Conservation (phyloP, 495 filamentous ascomycete genomes). For the Aspergillus taichungensis region DNA sequence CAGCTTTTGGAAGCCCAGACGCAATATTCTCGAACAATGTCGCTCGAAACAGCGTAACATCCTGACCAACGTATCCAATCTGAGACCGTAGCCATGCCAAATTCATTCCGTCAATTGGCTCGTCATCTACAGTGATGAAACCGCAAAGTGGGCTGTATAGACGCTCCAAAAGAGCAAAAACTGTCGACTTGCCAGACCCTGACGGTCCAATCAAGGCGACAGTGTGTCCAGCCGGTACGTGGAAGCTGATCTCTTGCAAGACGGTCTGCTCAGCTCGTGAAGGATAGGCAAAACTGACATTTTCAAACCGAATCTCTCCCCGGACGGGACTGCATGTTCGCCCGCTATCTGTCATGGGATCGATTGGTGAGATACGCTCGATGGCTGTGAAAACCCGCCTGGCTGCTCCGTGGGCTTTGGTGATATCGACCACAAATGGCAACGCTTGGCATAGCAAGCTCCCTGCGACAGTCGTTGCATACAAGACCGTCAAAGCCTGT, state of each 20-base stretch:
- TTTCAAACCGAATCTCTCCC: constrained; percentile 8
- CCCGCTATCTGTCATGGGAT: constrained; percentile 55
- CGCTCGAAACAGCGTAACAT: constrained; percentile 66
- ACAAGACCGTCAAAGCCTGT: constrained; percentile 8
- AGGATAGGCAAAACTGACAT: constrained; percentile 14
- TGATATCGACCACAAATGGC: constrained; percentile 5
- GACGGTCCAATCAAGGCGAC: constrained; percentile 41
- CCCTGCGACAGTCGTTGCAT: constrained; percentile 6
- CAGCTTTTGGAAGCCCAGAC: constrained; percentile 33
- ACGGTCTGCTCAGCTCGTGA: constrained; percentile 3
- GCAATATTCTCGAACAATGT: constrained; percentile 59
- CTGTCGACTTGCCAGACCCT: constrained; percentile 50
- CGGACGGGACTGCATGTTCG: constrained; percentile 23
- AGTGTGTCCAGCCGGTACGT: constrained; percentile 3
- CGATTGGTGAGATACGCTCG: constrained; percentile 64
- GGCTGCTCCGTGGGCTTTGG: constrained; percentile 23
- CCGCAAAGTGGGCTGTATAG: constrained; percentile 29
- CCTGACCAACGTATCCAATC: constrained; percentile 41
- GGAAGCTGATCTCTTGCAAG: constrained; percentile 5
- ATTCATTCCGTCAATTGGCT: constrained; percentile 2
- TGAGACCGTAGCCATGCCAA: constrained; percentile 10
- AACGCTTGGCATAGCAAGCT: constrained; percentile 8
- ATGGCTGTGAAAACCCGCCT: constrained; percentile 79
- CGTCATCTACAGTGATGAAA: not conserved
- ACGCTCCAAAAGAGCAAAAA: constrained; percentile 43